Conservation (phyloP, 2,329 filamentous ascomycete genomes). For the Calonectria pteridis region DNA sequence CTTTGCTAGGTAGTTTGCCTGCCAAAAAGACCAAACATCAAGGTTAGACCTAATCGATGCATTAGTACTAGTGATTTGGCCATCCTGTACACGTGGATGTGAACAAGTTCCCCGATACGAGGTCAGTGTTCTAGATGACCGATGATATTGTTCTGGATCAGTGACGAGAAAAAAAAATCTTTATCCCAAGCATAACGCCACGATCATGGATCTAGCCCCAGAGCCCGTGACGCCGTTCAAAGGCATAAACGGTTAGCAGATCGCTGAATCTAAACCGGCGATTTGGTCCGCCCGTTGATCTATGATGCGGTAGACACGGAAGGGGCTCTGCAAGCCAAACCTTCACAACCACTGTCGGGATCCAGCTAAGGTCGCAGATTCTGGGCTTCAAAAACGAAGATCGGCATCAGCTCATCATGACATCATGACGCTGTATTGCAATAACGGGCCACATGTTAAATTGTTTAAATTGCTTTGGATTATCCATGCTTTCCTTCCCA, state of each 20-base stretch:
- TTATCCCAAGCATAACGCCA: neutral
- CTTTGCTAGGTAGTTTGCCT: neutral
- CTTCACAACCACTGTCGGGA: neutral
- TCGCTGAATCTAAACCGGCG: neutral
- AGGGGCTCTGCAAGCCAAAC: neutral
- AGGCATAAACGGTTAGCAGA: neutral
- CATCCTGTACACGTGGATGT: neutral
- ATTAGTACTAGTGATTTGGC: neutral
- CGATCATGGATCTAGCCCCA: neutral
- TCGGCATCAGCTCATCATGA: neutral
- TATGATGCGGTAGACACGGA: neutral
- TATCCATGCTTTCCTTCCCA: neutral
- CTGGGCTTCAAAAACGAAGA: neutral
- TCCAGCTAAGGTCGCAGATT: neutral
- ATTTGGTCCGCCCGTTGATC: neutral
- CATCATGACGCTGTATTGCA: neutral
- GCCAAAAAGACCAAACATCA: neutral
- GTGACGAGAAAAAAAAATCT: neutral
- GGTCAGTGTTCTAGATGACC: neutral
- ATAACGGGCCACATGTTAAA: neutral
- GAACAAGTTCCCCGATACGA: neutral
- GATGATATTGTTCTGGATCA: neutral
- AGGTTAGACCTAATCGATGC: neutral
- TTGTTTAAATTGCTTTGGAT: neutral
- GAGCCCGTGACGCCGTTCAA: neutral